A percentile compares a stretch with the other conserved stretches of the same genome.
Evolutionary conservation across 768 basidiomycete genomes (phyloP).

Genomic region (Dioszegia crocea): DNA sequence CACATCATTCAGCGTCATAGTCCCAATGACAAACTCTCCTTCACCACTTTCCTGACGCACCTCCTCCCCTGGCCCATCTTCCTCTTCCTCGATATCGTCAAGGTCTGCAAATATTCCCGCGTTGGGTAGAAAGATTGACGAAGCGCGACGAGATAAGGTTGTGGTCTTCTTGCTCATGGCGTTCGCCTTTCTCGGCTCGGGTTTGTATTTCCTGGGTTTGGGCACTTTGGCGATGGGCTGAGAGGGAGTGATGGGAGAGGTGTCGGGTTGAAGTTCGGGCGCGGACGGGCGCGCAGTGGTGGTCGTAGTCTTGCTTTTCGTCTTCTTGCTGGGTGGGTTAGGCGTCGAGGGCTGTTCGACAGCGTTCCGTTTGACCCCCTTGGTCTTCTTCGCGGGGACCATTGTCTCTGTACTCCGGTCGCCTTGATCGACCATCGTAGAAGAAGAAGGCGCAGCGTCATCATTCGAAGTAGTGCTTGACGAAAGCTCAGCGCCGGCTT

Average conservation of each 20-base stretch:
- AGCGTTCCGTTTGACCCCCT: too few species aligned
- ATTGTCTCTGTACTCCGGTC: too few species aligned
- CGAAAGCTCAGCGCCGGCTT: too few species aligned
- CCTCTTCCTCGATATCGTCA: conserved; percentile 5
- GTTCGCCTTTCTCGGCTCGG: neutral
- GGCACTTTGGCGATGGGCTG: neutral
- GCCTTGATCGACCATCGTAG: too few species aligned
- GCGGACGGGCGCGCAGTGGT: too few species aligned
- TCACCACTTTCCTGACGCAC: neutral
- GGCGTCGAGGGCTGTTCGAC: too few species aligned
- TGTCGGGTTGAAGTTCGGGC: neutral
- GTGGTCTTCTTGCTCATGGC: conserved; percentile 1
- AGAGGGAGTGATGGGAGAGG: neutral
- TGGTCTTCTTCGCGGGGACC: too few species aligned
- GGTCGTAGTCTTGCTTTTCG: too few species aligned
- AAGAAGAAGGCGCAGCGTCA: too few species aligned
- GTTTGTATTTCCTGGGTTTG: neutral
- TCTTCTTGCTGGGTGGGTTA: too few species aligned
- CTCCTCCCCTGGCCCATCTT: neutral
- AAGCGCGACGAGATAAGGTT: neutral
- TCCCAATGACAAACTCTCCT: neutral
- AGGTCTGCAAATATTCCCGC: neutral
- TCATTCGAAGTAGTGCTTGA: too few species aligned
- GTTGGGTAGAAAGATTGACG: neutral
- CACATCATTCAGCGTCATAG: conserved; percentile 1